Evolutionary conservation across 2,329 filamentous ascomycete species (phyloP), one percentile per base, ranked within the genome.

Genomic region (Lasiodiplodia gonubiensis): DNA sequence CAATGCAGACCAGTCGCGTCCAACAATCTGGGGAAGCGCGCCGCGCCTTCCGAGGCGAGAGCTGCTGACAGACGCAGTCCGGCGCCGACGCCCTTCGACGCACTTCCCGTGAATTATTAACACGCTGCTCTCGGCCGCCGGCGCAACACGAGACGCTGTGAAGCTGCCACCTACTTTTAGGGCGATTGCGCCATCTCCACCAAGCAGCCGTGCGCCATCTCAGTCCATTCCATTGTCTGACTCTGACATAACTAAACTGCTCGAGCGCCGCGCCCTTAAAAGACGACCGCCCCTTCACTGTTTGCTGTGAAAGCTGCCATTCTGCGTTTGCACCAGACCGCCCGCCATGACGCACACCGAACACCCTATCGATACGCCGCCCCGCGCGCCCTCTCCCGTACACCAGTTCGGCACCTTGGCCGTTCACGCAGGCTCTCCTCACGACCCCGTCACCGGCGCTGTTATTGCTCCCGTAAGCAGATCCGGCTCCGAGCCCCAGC

Each of bases 331-430:
- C 18, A 61, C 2, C 57, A 42, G 14, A 37, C 23, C 54, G 46
- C 65, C n/a, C 69, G 72, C 53, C 67, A 81, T 81, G 79, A 80
- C 79, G 68, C 69, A 77, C 51, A 59, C 75, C 42, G 82, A 84
- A 70, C 84, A 86, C 73, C 82, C 87, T 64, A 89, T 92, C 75
- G 86, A 90, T 74, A 94, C 92, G 68, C 91, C 92, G 71, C 89
- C 90, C 61, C 86, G 90, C 70, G 88, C 90, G 57, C 87, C 89
- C 46, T 90, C 91, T 53, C 91, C 92, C 71, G 85, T 90, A 68
- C 90, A 93, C 79, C 85, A 88, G 70, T 98, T 99, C 81, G 95
- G 93, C 69, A 99, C 95, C 57, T 87, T 96, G 70, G 95, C 95
- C 67, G 95, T 99, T 23, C 95, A 99, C 81, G 94, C 94, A 70